Percentiles rank a stretch among this genome's conserved stretches.
These are phyloP conservation scores for Trichoderma endophyticum DNA, from an alignment of 2,329 filamentous ascomycete species.

Conservation along the genomic window DNA sequence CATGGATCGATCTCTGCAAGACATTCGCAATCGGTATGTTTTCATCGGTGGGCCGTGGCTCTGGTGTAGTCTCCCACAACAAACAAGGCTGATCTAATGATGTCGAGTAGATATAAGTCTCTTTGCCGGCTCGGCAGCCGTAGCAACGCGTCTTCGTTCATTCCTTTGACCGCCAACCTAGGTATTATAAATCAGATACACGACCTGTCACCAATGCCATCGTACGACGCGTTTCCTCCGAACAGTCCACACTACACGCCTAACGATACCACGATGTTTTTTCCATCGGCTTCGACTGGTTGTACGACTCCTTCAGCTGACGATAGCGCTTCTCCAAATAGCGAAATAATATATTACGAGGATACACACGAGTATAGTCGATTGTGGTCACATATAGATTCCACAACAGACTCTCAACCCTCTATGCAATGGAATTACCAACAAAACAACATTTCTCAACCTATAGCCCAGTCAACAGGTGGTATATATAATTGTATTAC, in stretches of 20 bases:
- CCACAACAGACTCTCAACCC: not conserved
- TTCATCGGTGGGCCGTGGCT: not conserved
- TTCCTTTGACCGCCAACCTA: not conserved
- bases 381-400: not conserved
- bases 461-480: not conserved
- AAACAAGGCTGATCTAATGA: not conserved
- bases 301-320: not conserved
- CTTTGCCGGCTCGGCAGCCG: not conserved
- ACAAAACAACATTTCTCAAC: not conserved
- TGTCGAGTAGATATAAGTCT: not conserved
- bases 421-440: not conserved
- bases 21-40: not conserved
- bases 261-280: not conserved
- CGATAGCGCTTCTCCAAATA: not conserved
- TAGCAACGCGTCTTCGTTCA: not conserved
- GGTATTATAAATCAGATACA: not conserved
- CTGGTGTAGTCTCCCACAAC: not conserved
- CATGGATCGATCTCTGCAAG: not conserved
- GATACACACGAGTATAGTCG: not conserved
- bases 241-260: not conserved
- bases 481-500: not conserved
- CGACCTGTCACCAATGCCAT: not conserved
- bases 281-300: not conserved
- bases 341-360: not conserved
- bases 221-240: not conserved